Evolutionary conservation across 2,329 filamentous ascomycete genomes (phyloP), one percentile per base, ranked within the genome.

Genomic region (Ceratocystis destructans): DNA sequence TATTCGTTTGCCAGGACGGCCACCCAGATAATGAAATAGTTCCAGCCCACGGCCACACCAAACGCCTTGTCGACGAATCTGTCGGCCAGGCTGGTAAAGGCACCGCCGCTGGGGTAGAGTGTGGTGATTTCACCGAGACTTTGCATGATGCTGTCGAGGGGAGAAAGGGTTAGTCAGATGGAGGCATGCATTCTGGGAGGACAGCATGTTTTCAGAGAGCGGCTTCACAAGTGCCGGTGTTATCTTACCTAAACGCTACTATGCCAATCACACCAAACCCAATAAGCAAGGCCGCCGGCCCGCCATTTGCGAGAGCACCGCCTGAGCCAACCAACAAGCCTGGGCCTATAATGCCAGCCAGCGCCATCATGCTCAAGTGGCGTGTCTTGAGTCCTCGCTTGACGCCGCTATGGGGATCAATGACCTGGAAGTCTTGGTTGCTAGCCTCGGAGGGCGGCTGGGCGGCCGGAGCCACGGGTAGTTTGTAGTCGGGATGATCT

Each of bases 91-190:
- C 82, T 83, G n/a, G 85, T 84, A 71, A 90, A 90, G 0, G 85
- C 85, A 2, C 87, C 87, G 4, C 85, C 84, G 0, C 83, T 86
- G 0, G 87, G 87, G 70, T 87, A 89, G 1, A 90, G 75, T 5
- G 87, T 90, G 2, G 87, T 88, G 71, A 90, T 77, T 73, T 91
- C 88, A 22, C 88, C 88, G 5, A 91, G 76, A 3, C 83, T 87
- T 77, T 90, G 87, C 83, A 88, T 89, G 69, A 87, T 82, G 70
- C 68, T 69, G 41, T 46, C 22, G 45, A 6, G 45, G 25, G 2
- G 10, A 55, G 33, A 10, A 17, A 61, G 25, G 7, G n/a, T 55
- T n/a, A 17, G 12, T 50, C 15, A 20, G 4, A 41, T 5, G 10
- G 10, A 41, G 37, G 3, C 37, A 41, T 12, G 37, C 10, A 41